phyloP scores from a whole-genome alignment of 2,329 filamentous ascomycete species.

The Paraphaeosphaeria minitans region DNA sequence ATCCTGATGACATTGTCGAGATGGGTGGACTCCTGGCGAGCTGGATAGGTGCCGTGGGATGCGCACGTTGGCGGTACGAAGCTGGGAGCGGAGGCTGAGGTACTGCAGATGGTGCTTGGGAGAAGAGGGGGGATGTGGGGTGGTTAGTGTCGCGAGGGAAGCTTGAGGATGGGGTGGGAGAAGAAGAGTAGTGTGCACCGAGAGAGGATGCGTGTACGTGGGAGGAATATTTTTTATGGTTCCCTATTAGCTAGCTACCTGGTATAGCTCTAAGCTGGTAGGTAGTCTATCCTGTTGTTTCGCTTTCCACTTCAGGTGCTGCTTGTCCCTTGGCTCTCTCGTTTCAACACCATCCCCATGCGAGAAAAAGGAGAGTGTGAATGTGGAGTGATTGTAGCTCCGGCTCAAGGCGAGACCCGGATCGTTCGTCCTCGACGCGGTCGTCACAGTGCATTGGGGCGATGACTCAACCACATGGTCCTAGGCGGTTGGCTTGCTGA shows the following conservation, averaged over 20 bases:
- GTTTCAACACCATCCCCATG: too few species aligned
- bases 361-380: background rate
- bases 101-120: background rate
- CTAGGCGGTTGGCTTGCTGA: background rate
- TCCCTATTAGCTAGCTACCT: too few species aligned
- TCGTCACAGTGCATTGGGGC: too few species aligned
- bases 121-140: background rate
- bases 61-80: constrained; percentile 5
- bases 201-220: background rate
- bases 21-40: background rate
- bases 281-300: too few species aligned
- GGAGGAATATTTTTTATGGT: too few species aligned
- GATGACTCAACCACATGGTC: background rate
- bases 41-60: constrained; percentile 5
- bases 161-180: background rate
- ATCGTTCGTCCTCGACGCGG: background rate
- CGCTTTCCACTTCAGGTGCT: too few species aligned
- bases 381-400: background rate
- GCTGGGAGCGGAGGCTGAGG: constrained; percentile 1
- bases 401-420: background rate
- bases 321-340: too few species aligned
- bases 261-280: too few species aligned
- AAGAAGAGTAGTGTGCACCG: background rate
- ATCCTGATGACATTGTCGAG: background rate
- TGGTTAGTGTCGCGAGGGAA: background rate